Evolutionary conservation across 2,329 filamentous ascomycete species (phyloP), one percentile per base, ranked within the genome.

Genomic region (Aspergillaceae sp.): DNA sequence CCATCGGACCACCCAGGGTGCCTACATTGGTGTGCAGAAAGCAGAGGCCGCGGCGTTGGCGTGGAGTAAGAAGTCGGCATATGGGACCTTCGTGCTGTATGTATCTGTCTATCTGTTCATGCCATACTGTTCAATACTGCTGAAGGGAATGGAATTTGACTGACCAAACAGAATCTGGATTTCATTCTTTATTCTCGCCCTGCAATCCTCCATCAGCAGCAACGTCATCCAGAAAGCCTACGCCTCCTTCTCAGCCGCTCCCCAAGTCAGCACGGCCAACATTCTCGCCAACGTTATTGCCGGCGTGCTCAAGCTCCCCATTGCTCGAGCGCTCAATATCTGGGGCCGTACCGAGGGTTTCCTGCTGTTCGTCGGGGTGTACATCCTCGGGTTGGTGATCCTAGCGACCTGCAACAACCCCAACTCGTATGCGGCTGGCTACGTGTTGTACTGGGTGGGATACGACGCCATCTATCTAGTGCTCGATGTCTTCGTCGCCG

Each of bases 281-380:
- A 76, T 83, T 49, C 67, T 83, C 34, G 67, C 77, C 9, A 73
- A 64, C 47, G 65, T 82, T 36, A 74, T 83, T 30, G 74, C 73
- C 32, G 80, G 78, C 27, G 69, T 81, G 32, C 67, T 76, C 41
- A 80, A 80, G 57, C 69, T 84, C n/a, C 76, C 80, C 1, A 68
- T 81, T 19, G 79, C 79, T 45, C 83, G 83, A 58, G 68, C 80
- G 3, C 66, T 84, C 43, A 78, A 84, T 60, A 65, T 81, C 26
- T 84, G 76, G 73, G 81, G 80, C 33, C 77, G 81, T 40, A 71
- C 78, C 0, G 74, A 82, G 56, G 80, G 76, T n/a, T 72, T 80
- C 47, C 50, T 73, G 2, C 44, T 79, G 37, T 76, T 76, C 51
- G 59, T 77, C 0, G 49, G 63, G 1, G 55, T 75, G 45, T 73